These are phyloP conservation scores for Phialophora chinensis DNA, from an alignment of 2,329 filamentous ascomycete species.

Conservation along the genomic window DNA sequence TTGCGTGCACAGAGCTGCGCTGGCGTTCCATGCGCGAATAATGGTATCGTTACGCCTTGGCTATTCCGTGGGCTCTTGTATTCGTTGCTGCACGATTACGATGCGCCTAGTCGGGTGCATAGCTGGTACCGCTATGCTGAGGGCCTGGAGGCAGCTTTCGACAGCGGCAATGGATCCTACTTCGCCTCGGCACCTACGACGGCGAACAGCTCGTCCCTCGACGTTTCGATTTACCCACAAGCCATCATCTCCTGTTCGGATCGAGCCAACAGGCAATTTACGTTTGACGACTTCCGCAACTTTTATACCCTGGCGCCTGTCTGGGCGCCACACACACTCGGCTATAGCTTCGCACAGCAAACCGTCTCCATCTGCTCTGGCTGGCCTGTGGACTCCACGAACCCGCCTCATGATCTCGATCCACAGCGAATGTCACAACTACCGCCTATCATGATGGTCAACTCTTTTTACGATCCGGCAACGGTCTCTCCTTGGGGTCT, in stretches of 20 bases:
- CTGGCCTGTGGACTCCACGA: constrained; percentile 48
- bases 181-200: background rate
- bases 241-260: background rate
- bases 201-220: background rate
- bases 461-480: constrained; percentile 49
- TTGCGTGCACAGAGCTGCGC: background rate
- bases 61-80: background rate
- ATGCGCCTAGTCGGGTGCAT: background rate
- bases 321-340: constrained; percentile 23
- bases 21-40: background rate
- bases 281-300: background rate
- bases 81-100: background rate
- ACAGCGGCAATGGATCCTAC: background rate
- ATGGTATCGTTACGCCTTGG: background rate
- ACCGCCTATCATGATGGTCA: constrained; percentile 48
- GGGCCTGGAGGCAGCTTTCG: background rate
- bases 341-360: background rate
- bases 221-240: background rate
- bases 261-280: background rate
- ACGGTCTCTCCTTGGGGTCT: constrained; percentile 43
- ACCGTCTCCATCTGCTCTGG: constrained; percentile 45
- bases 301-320: background rate
- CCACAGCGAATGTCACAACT: constrained; percentile 19
- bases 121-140: constrained; percentile 4
- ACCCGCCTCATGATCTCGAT: constrained; percentile 44